Evolutionary conservation across 164 flowering plant genomes (phyloP), one percentile per base, ranked within the genome.

Genomic region (Brasenia schreberi): DNA sequence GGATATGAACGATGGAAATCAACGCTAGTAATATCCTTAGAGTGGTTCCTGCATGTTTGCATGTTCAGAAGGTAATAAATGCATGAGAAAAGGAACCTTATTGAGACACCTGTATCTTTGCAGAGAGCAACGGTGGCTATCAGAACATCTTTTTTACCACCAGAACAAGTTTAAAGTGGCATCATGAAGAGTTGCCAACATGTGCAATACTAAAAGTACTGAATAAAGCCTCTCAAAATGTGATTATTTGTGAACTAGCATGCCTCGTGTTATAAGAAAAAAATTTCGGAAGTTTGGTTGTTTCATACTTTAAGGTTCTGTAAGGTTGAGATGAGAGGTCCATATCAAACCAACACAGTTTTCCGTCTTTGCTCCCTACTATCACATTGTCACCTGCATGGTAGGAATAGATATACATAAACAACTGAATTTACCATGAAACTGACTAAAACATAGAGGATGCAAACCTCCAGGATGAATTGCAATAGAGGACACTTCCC

Each of bases 291-390:
- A 33, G 39, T 33, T 33, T 4, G 39, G 39, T 33, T 1, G 39
- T 33, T 33, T 71, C 91, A 66, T 92, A 90, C 97, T 76, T 84
- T 70, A 90, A 82, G 72, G 73, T 77, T 80, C 62, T 79, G 79
- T 85, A 92, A 67, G 99, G 96, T 67, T 83, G 74, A 68, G 98
- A 83, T 62, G 96, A 87, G 58, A 92, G 95, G 68, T 95, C 99
- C 99, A 95, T 83, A 78, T 95, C 99, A 85, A 95, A 95, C 99
- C 98, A 95, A 75, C 96, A 90, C 42, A 90, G 64, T 72, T 95
- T 95, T 72, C 99, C 99, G 42, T 95, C 99, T 71, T 68, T 85
- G 80, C 99, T 95, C 17, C 99, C 99, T 18, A 95, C 95, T 72
- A 95, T 85, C 18, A 90, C 71, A 83, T 95, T 86, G 77, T 95